phyloP scores from a whole-genome alignment of 1,284 basidiomycete genomes.

The Phylloporus sp. region DNA sequence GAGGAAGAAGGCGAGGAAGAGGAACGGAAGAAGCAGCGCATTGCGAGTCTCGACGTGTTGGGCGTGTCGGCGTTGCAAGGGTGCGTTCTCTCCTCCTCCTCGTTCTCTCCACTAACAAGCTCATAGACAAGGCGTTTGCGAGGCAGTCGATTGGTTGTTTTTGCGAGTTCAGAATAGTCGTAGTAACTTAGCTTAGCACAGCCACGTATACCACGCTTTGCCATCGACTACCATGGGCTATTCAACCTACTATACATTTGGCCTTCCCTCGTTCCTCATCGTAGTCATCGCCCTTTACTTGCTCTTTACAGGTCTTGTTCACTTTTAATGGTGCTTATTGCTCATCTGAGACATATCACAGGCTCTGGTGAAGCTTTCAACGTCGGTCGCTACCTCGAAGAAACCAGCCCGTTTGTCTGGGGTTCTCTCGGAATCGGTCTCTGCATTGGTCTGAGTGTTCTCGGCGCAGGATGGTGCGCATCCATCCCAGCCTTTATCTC shows the following conservation, averaged over 20 bases:
- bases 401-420: conserved; percentile 94
- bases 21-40: conserved; percentile 64
- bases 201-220: background rate
- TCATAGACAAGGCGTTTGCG: conserved; percentile 83
- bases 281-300: conserved; percentile 81
- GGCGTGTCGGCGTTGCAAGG: conserved; percentile 90
- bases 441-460: conserved; percentile 92
- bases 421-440: conserved; percentile 90
- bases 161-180: conserved; percentile 90
- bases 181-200: conserved; percentile 37
- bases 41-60: conserved; percentile 90
- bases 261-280: conserved; percentile 70
- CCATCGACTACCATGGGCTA: conserved; percentile 50
- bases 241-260: conserved; percentile 67
- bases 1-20: conserved; percentile 55
- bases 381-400: conserved; percentile 90
- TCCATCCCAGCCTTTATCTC: background rate
- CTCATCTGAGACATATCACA: conserved; percentile 39
- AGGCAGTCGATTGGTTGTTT: conserved; percentile 93
- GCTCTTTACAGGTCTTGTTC: conserved; percentile 79
- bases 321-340: background rate
- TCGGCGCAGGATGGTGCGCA: conserved; percentile 93
- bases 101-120: background rate
- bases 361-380: conserved; percentile 92
- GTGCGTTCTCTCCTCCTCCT: conserved; percentile 55